Evolutionary conservation across 768 basidiomycete genomes (phyloP), one percentile per base, ranked within the genome.

Genomic region (Lactifluus piperatus): DNA sequence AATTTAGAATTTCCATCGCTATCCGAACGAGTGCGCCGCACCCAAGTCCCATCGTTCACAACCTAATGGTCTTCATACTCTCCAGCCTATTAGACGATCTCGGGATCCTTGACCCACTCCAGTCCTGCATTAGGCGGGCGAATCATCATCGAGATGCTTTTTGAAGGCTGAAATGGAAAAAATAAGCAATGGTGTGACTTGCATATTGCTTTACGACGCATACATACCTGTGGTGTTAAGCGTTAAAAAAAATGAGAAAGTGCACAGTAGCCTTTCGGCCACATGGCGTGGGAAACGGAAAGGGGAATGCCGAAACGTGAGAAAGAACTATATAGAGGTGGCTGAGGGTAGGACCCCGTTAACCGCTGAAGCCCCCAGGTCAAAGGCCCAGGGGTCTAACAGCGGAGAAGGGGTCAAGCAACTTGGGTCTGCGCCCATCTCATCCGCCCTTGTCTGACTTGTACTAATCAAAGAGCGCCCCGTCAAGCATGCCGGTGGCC

Each of bases 81-180:
- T 89, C 81, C 88, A 88, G 85, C 84, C 77, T 69, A 71, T 73
- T 74, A 79, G 83, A 91, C 89, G 89, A 86, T 91, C 89, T 85
- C 88, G 77, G 82, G 76, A 82, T 91, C 89, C 80, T 89, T 79
- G 85, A 87, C 77, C 81, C 78, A 75, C 85, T 67, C 81, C 81
- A 80, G 75, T 86, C 86, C 82, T 74, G 63, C 71, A 45, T 62
- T 62, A 71, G 81, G 88, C 80, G 86, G 81, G 79, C 83, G 74
- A 75, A 74, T 82, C 88, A 68, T 91, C 86, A 78, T 83, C 80
- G 85, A 90, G 89, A 91, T 91, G 89, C 89, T 91, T 91, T 88
- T 81, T 69, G 75, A 75, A 69, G 80, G 81, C 87, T 89, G 63
- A 13, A 52, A 54, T 37, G 36, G 53, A 32, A 14, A 22, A 61